These are phyloP conservation scores for Populus deltoides DNA, from an alignment of 345 rosid genomes.

Conservation along the genomic window DNA sequence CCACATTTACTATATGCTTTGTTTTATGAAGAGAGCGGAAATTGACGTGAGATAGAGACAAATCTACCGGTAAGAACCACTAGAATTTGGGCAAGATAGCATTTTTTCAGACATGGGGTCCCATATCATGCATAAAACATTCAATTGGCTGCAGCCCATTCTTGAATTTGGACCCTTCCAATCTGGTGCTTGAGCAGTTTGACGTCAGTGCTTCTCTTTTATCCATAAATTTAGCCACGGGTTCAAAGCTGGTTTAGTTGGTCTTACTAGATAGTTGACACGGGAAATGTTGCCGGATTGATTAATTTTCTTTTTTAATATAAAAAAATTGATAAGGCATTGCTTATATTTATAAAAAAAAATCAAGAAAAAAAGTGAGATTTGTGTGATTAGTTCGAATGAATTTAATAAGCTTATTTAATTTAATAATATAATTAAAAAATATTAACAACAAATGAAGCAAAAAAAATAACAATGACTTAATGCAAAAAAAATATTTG, in stretches of 20 bases:
- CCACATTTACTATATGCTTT: background rate
- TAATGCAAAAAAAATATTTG: too few relatives aligned
- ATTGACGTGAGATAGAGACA: background rate
- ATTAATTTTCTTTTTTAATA: too few relatives aligned
- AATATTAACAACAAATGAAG: too few relatives aligned
- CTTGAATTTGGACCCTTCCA: background rate
- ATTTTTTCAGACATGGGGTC: background rate
- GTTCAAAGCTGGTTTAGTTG: conserved; percentile 1
- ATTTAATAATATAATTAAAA: too few relatives aligned
- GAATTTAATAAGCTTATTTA: too few relatives aligned
- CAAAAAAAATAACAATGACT: too few relatives aligned
- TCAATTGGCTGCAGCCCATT: background rate
- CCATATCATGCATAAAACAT: background rate
- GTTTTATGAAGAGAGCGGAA: background rate
- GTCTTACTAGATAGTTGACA: background rate
- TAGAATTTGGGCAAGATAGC: background rate
- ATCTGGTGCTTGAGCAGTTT: background rate
- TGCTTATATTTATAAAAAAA: too few relatives aligned
- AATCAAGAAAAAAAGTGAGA: too few relatives aligned
- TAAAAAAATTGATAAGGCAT: too few relatives aligned
- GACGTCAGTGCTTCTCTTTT: background rate
- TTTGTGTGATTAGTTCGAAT: too few relatives aligned
- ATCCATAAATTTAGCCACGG: background rate
- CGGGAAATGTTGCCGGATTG: too few relatives aligned
- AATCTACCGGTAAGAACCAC: background rate